Base-by-base conservation (phyloP, 306 rosid species). In the Fagus crenata region DNA sequence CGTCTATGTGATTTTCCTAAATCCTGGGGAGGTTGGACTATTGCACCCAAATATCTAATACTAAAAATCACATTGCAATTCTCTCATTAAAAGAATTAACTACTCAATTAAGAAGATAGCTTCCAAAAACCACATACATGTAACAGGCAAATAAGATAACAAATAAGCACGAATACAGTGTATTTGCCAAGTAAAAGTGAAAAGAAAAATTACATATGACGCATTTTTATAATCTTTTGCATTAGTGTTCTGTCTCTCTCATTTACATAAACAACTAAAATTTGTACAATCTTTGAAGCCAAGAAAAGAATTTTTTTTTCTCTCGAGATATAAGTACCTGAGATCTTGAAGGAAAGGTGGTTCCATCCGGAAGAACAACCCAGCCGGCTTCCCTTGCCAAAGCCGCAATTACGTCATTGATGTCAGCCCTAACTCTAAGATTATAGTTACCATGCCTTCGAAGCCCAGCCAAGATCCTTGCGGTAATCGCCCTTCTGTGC, bases 301-400 rank as follows among this genome's bases (percentile, higher is more conserved):
- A 65, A 43, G 32, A 43, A 67, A 75, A 42, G 5, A 11, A 32
- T 81, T 41, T 81, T 41, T 49, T 83, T 61, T 53, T 49, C 53
- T 59, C 61, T 39, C 53, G 79, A 74, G 51, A 72, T 35, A 53
- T 14, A 80, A 79, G 41, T 83, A 92, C 97, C 99, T 95, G 99
- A 78, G 97, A 88, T 77, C 87, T 90, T 69, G 97, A 86, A 76
- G 97, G 99, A 83, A 89, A 86, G 43, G 97, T 88, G 75, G 99
- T 95, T 73, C 99, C 99, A 82, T 95, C 97, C 0, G 99, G 99
- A 85, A 95, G 99, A 84, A 95, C 99, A 78, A 87, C 90, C 99
- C 99, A 95, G 32, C 99, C 97, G 78, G 97, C 99, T 89, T 92
- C 99, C 84, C 93, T 86, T 61, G 97, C 99, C 70, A 95, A 84